Evolutionary conservation across 2,329 filamentous ascomycete species (phyloP), one percentile per base, ranked within the genome.

Genomic region (Hymenoscyphus repandus): DNA sequence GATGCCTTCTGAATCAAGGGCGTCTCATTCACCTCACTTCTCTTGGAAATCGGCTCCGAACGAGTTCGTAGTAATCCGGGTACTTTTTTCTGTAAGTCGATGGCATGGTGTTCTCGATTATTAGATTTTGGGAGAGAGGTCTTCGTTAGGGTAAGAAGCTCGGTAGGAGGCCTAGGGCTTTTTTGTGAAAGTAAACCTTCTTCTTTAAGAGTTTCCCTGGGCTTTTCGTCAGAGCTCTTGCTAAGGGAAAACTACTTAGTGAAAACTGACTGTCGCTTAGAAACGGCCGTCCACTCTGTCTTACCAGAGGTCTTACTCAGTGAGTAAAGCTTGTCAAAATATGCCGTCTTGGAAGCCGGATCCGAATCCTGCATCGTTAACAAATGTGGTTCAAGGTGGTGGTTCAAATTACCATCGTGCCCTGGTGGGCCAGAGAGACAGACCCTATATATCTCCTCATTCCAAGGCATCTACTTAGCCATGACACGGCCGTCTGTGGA

Each of bases 21-120:
- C n/a, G 51, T 57, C 42, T 56, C 52, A 34, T 50, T 54, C 13
- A 53, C 47, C 5, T 55, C 33, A 22, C 41, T 50, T 4, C 32
- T 36, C 44, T 45, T 56, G 2, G 55, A 47, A 7, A 51, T 40
- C 33, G 62, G 62, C 17, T 54, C 58, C 15, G 62, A 64, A 7
- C 41, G 52, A 30, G 52, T 58, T 39, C 57, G 51, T 37, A 55
- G 59, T 13, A 64, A 51, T 4, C 37, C 33, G n/a, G 62, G 52
- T 10, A 57, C 31, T 32, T 57, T 62, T 39, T 49, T 59, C 39
- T n/a, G 31, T 32, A 36, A 33, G 12, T 11, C 38, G n/a, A 17
- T 40, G 10, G 15, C 5, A 17, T 17, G n/a, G 5, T 5, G n/a
- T 20, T 18, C 18, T 40, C 38, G 13, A 6, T n/a, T 5, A 17